Base-by-base conservation (phyloP, 768 basidiomycete species). In the Tulasnella sp. region DNA sequence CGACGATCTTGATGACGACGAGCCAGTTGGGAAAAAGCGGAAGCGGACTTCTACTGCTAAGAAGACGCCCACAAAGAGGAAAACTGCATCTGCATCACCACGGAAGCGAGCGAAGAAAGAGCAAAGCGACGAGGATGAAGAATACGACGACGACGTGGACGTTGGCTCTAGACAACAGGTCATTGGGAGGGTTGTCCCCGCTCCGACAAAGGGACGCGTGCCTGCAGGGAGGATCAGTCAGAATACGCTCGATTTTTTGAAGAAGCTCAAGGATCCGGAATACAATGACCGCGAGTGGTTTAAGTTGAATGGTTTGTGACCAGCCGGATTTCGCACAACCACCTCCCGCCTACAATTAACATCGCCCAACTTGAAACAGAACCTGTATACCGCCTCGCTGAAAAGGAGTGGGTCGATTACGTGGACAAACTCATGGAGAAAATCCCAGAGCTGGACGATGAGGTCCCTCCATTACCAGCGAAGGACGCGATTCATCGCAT, bases 401-500 rank as follows among this genome's bases (percentile, higher is more conserved):
- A 94, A 69, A 80, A 83, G 70, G 90, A 97, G 70, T 97, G 88
- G 85, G 87, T 85, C 67, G 79, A 76, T 38, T 97, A 94, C 65
- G 73, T 93, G 19, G 83, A 85, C 43, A 72, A 72, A 0, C 81
- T 93, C 66, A 85, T 85, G 1, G 74, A 80, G 10, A 58, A 58
- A 41, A 70, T 80, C 27, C 74, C 94, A 15, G 83, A 83, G 46
- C 82, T 81, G 1, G 94, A 99, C 68, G 72, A 80, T 17, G 81
- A 96, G 66, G 79, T 98, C 0, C 94, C 96, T 0, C 82, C 80
- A 7, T 74, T 98, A 1, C 96, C 96, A 0, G 80, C 89, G 0
- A 93, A 92, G 66, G 94, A 99, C 65, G 78, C 94, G 22, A 82
- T 88, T 57, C 89, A 98, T 69, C 77, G 94, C 15, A 92, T 97